Evolutionary conservation across 192 early-diverging fungal species (phyloP).

Genomic region (Rhizophagus prolifer): DNA sequence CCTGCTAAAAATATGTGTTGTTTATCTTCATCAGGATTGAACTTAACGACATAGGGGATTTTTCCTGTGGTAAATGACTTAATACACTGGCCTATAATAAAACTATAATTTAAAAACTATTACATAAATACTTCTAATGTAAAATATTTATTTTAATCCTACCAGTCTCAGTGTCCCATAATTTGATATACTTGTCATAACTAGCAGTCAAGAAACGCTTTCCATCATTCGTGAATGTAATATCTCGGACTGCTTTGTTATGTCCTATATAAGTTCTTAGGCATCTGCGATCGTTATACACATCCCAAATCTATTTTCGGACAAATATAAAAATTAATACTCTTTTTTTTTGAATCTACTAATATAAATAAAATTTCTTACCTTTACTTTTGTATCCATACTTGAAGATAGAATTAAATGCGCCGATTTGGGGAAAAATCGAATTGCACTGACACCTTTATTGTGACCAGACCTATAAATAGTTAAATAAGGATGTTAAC

Average conservation of each 20-base stretch:
- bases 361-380: constrained; percentile 27
- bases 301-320: constrained; percentile 80
- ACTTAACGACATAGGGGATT: constrained; percentile 85
- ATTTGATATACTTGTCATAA: constrained; percentile 90
- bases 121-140: no score
- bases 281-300: constrained; percentile 83
- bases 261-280: constrained; percentile 91
- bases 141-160: background rate
- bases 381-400: constrained; percentile 96
- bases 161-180: constrained; percentile 99
- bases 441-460: constrained; percentile 87
- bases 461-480: constrained; percentile 68
- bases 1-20: constrained; percentile 90
- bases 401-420: constrained; percentile 88
- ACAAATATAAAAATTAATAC: background rate
- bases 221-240: constrained; percentile 88
- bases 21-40: constrained; percentile 87
- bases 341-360: background rate
- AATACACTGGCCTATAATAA: constrained; percentile 68
- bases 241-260: constrained; percentile 88
- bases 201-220: constrained; percentile 79
- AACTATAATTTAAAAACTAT: background rate
- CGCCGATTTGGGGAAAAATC: constrained; percentile 86
- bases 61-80: constrained; percentile 72
- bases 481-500: background rate